phyloP scores from a whole-genome alignment of 768 basidiomycete species.

The Amanita jacksonii region DNA sequence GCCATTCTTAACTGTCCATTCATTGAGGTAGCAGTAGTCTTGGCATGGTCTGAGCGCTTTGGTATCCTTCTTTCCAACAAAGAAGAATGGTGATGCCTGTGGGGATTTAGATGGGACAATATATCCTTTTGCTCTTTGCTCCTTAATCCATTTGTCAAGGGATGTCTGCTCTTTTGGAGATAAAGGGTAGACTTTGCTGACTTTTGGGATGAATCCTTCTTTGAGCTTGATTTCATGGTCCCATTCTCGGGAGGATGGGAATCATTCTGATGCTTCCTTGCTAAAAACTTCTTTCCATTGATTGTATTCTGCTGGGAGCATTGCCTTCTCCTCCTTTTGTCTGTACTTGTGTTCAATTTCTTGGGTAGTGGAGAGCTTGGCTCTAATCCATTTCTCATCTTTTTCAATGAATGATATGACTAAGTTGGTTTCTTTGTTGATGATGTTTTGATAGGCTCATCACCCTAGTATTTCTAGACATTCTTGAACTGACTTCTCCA shows the following conservation, averaged over 20 bases:
- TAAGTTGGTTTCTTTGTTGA: background rate
- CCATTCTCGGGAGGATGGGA: slow-evolving; percentile 7
- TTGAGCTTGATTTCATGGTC: slow-evolving; percentile 12
- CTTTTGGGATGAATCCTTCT: background rate
- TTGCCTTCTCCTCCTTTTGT: too few relatives aligned
- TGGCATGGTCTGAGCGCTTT: slow-evolving; percentile 17
- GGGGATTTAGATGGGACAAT: slow-evolving; percentile 17
- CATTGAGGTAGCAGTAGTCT: slow-evolving; percentile 26
- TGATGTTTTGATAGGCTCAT: too few relatives aligned
- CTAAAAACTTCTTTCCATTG: slow-evolving; percentile 6
- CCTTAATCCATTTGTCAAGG: slow-evolving; percentile 14
- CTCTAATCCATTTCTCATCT: too few relatives aligned
- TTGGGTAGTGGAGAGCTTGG: too few relatives aligned
- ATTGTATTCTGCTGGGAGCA: background rate
- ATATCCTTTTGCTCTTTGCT: slow-evolving; percentile 16
- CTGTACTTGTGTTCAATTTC: too few relatives aligned
- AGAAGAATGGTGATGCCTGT: slow-evolving; percentile 16
- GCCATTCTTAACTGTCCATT: slow-evolving; percentile 22
- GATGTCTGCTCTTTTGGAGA: slow-evolving; percentile 18
- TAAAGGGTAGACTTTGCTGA: slow-evolving; percentile 11
- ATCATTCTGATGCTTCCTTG: slow-evolving; percentile 7
- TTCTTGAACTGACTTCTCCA: too few relatives aligned
- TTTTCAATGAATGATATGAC: too few relatives aligned
- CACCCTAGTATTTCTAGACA: too few relatives aligned
- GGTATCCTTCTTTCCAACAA: slow-evolving; percentile 15